Conservation (phyloP, 495 filamentous ascomycete species). For the Talaromyces borbonicus region DNA sequence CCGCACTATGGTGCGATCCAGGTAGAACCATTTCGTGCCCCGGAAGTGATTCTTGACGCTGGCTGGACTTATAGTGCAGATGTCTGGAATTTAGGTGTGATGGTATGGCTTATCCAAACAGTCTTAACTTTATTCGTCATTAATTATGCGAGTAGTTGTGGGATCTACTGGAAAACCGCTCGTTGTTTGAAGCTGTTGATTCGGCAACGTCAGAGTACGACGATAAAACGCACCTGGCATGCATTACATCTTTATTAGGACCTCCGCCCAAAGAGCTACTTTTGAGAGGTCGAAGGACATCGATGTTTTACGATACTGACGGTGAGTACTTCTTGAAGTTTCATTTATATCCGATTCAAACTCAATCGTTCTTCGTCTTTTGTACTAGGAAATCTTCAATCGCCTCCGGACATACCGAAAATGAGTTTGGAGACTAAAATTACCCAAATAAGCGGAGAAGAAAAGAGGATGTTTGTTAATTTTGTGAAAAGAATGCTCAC, state of each 20-base stretch:
- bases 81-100: constrained; percentile 36
- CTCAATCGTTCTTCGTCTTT: constrained; percentile 5
- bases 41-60: constrained; percentile 33
- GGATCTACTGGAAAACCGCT: constrained; percentile 21
- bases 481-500: constrained; percentile 24
- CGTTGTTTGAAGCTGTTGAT: constrained; percentile 18
- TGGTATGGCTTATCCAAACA: constrained; percentile 17
- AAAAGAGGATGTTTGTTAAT: constrained; percentile 22
- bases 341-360: not conserved
- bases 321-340: constrained; percentile 6
- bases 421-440: constrained; percentile 16
- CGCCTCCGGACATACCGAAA: not conserved
- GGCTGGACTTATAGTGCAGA: constrained; percentile 30
- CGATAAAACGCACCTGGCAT: constrained; percentile 19
- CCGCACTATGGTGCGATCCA: constrained; percentile 24
- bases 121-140: not conserved
- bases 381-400: constrained; percentile 1
- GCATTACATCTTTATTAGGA: constrained; percentile 30
- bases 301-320: constrained; percentile 13
- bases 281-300: constrained; percentile 13
- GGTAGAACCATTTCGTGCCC: constrained; percentile 24
- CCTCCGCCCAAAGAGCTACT: constrained; percentile 20
- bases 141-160: constrained; percentile 18
- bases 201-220: constrained; percentile 14
- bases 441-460: constrained; percentile 15